Evolutionary conservation across 441 rosid genomes (phyloP).

Genomic region (Erysimum pusillum): DNA sequence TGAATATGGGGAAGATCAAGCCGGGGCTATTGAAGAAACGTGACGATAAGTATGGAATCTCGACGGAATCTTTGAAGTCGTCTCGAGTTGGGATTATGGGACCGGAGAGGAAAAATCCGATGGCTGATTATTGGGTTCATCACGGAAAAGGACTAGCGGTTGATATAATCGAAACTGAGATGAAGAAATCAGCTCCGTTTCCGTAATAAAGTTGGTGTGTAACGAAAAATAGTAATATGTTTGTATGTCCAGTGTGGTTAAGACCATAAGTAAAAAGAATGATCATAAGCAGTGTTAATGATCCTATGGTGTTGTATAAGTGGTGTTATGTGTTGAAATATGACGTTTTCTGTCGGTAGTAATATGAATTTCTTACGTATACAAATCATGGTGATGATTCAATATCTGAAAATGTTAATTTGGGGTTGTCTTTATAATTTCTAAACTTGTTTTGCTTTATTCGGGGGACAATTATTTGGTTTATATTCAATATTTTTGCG

Average conservation of each 20-base stretch:
- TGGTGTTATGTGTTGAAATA: background rate
- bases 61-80: slow-evolving; percentile 45
- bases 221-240: background rate
- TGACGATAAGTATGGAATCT: slow-evolving; percentile 62
- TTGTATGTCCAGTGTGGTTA: background rate
- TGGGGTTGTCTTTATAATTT: too few relatives aligned
- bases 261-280: slow-evolving; percentile 6
- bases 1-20: slow-evolving; percentile 59
- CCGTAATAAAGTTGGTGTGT: slow-evolving; percentile 21
- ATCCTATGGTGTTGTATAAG: background rate
- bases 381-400: background rate
- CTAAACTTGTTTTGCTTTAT: too few relatives aligned
- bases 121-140: slow-evolving; percentile 80
- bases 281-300: too few relatives aligned
- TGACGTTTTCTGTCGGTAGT: background rate
- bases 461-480: too few relatives aligned
- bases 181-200: slow-evolving; percentile 52
- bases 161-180: slow-evolving; percentile 53
- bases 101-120: slow-evolving; percentile 62
- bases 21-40: slow-evolving; percentile 56
- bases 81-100: slow-evolving; percentile 61
- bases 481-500: too few relatives aligned
- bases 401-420: too few relatives aligned
- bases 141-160: slow-evolving; percentile 70
- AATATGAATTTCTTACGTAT: background rate